Conservation (phyloP, 2,329 filamentous ascomycete species). For the Diaporthe capsici region DNA sequence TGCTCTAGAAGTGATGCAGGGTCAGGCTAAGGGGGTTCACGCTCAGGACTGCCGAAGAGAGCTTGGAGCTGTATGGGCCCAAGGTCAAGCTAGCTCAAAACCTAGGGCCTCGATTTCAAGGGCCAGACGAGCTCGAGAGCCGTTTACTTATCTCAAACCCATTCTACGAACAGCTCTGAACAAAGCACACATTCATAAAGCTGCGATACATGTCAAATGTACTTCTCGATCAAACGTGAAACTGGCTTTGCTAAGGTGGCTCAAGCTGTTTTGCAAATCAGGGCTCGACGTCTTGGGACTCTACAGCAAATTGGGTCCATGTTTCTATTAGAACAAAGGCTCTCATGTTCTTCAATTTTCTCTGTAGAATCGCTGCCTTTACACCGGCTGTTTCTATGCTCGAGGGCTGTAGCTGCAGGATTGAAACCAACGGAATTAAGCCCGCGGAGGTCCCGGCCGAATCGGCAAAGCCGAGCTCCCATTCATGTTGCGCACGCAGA, state of each 20-base stretch:
- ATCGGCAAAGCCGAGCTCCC: background rate
- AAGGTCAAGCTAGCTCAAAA: background rate
- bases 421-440: background rate
- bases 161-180: no score
- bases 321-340: no score
- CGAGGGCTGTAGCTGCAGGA: no score
- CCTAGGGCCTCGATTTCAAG: background rate
- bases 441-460: constrained; percentile 4
- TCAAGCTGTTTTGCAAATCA: background rate
- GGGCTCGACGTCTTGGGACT: background rate
- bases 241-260: background rate
- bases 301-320: no score
- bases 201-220: background rate
- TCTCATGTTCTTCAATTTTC: background rate
- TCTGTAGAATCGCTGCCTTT: background rate
- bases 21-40: background rate
- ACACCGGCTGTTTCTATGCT: background rate
- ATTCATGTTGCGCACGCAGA: background rate
- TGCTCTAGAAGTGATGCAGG: background rate
- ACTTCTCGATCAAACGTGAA: background rate
- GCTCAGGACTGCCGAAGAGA: background rate
- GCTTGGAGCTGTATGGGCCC: background rate
- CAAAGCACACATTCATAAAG: background rate
- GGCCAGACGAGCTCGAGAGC: background rate
- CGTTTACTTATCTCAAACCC: background rate